Base-by-base conservation (phyloP, 371 early-diverging fungal species). In the Furculomyces boomerangus region DNA sequence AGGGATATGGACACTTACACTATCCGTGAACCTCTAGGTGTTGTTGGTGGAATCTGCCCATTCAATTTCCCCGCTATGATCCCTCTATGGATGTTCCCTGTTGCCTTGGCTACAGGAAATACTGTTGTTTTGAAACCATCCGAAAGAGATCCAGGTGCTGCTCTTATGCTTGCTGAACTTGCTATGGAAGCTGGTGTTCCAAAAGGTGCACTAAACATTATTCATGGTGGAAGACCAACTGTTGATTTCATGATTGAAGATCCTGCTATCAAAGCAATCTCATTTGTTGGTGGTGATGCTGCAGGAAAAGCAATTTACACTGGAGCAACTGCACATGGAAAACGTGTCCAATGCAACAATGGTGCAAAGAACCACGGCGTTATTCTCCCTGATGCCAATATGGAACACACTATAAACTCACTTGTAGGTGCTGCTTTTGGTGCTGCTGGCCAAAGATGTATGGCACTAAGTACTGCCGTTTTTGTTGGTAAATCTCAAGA, bases 291-390 rank as follows among this genome's bases (percentile, higher is more conserved):
- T 51, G 80, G 84, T 49, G 93, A 93, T 67, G 72, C 70, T 46
- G 95, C 92, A 30, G 90, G 88, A 46, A 74, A 74, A 61, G 80
- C 91, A 71, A 94, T 96, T 47, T 85, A 89, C 64, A 79, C 77
- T 25, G 84, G 93, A 52, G 89, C 90, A 13, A 84, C 83, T 53
- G 75, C 73, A 57, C 84, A 89, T 59, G 95, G 95, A 64, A 94
- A 96, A 74, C 84, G 97, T 56, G 94, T 93, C 40, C 93, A 93
- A 73, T 88, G 93, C 46, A 93, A 93, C 72, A 66, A 91, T 66
- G 95, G 93, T 22, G 94, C 97, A 63, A 96, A 94, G 80, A 96
- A 96, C 77, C 97, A 96, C 65, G 93, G 92, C 52, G 86, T 96
- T 25, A 76, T 94, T 37, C 67, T 94, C 71, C 86, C 92, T 20